Evolutionary conservation across 78 protist species (phyloP).

Genomic region (Capsaspora owczarzaki): DNA sequence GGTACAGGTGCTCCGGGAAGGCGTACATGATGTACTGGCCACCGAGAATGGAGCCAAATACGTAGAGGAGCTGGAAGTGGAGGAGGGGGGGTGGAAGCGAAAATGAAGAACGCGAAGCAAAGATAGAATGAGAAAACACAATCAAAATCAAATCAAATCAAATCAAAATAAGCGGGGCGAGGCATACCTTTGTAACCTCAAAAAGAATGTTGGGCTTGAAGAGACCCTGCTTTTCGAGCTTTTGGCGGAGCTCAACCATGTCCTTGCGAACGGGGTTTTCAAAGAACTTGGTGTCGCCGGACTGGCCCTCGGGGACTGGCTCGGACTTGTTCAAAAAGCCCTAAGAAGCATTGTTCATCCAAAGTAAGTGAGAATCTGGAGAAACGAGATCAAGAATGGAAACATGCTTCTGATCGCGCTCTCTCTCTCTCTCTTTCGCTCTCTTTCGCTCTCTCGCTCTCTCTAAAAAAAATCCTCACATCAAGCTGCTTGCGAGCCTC

Average conservation of each 20-base stretch:
- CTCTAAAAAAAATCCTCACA: too few relatives aligned
- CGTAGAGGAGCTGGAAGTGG: not conserved
- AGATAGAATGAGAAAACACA: not conserved
- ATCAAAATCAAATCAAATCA: too few relatives aligned
- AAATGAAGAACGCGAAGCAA: not conserved
- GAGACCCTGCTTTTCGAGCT: not conserved
- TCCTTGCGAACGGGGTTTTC: too few relatives aligned
- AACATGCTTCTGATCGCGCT: too few relatives aligned
- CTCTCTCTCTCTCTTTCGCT: too few relatives aligned
- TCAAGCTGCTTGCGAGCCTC: not conserved
- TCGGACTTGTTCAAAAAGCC: not conserved
- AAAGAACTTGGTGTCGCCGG: too few relatives aligned
- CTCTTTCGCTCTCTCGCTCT: too few relatives aligned
- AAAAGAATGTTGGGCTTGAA: not conserved
- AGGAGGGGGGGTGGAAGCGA: not conserved
- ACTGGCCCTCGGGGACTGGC: not conserved
- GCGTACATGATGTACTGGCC: not conserved
- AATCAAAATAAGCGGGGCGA: not conserved
- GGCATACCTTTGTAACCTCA: not conserved
- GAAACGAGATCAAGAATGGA: too few relatives aligned
- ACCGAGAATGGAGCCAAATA: not conserved
- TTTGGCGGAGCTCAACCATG: not conserved
- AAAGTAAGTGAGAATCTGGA: too few relatives aligned
- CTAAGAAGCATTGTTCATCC: too few relatives aligned
- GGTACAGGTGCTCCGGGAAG: not conserved